Evolutionary conservation across 305 asterid genomes (phyloP), one percentile per base, ranked within the genome.

Genomic region (Fraxinus baroniana): DNA sequence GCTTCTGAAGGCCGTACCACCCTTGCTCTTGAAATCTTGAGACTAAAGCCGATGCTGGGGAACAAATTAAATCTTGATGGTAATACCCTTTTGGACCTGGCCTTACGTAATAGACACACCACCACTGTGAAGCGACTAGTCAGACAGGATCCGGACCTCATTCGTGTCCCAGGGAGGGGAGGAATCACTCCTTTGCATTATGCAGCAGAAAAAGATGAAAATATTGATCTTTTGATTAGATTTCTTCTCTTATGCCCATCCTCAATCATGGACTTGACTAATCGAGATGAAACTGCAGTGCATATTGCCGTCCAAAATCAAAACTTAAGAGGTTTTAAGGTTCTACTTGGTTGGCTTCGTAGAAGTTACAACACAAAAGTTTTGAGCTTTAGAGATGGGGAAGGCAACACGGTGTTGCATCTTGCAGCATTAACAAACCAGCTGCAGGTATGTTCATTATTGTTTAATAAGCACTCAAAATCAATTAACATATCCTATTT

Each of bases 21-120:
- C n/a, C 55, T 77, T 15, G 85, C 79, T 18, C 37, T 82, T n/a
- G 82, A 82, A 78, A 55, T 82, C 24, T 46, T 77, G 22, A 77
- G 39, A 5, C 66, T 82, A 10, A 77, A 44, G 82, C 85, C 78
- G 71, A 70, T 79, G 1, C 55, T 82, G 55, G 82, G 79, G 60
- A 78, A 13, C 35, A 78, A 49, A 60, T 37, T 82, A 49, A 82
- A 82, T 55, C 78, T 77, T 4, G 77, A 60, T 22, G 85, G 85
- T 4, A 24, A 5, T 39, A 78, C 62, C 78, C 82, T 82, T 1
- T 55, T 82, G 62, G 74, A 82, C 60, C 39, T 70, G 32, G 85
- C 85, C 9, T 36, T 82, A n/a, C 79, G 32, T 12, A 52, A 73
- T n/a, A 78, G 82, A 39, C 79, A 77, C 46, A 3, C 32, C 13